Conservation (phyloP, 257 asterid genomes). For the Solanum arcanum region DNA sequence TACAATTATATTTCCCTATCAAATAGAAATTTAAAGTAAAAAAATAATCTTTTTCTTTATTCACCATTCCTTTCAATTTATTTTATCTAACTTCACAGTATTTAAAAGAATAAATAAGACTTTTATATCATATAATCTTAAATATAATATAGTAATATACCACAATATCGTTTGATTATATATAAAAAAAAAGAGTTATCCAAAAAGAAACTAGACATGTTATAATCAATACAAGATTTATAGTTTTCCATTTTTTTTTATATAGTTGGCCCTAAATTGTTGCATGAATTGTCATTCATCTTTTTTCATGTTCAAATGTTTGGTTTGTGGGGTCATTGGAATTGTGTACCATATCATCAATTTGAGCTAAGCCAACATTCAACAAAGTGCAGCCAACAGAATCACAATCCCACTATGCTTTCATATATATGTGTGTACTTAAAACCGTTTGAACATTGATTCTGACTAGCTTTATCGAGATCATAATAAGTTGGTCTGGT, state of each 20-base stretch:
- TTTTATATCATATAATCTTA: neutral
- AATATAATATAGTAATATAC: neutral
- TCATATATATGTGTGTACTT: neutral
- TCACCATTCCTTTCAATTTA: neutral
- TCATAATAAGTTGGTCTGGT: neutral
- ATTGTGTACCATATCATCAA: neutral
- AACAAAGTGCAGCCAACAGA: neutral
- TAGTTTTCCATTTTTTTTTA: neutral
- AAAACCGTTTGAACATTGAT: neutral
- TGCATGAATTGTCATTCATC: neutral
- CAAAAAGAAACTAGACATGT: too few relatives aligned
- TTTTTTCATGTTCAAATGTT: neutral
- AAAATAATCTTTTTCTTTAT: neutral
- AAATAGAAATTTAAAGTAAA: neutral
- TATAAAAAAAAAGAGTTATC: too few relatives aligned
- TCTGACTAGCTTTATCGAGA: neutral
- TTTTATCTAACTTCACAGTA: neutral
- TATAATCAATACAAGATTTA: neutral
- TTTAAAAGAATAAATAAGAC: neutral
- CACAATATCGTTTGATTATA: neutral
- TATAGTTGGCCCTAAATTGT: neutral
- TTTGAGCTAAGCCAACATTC: neutral
- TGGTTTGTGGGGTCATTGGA: neutral
- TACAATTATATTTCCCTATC: neutral
- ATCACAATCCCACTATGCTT: neutral